Evolutionary conservation across 2,329 filamentous ascomycete species (phyloP), one percentile per base, ranked within the genome.

Genomic region (Rhynchosporium secalis): DNA sequence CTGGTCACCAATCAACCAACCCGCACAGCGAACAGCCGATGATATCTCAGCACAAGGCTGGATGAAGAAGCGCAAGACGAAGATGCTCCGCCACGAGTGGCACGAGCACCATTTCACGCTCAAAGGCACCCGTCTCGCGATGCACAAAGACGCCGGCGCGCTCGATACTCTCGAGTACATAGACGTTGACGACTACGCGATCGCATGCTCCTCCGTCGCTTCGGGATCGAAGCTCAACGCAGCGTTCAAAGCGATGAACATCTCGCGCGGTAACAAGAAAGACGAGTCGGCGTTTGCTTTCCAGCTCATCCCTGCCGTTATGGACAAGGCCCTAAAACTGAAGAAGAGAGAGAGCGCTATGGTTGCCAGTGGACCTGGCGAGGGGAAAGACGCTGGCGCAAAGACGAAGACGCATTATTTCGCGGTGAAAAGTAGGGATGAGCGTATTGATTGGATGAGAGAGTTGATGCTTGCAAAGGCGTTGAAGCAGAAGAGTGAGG

Each of bases 361-460:
- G 66, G 58, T 51, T 10, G 56, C 52, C 43, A 59, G 60, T 36
- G 61, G 58, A 5, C 40, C 51, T 20, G 31, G 54, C 9, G 63
- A 65, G 20, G 67, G 60, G 4, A 81, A 82, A 43, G 79, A 81
- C 31, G 78, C 77, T 66, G 86, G 87, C 64, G 85, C 84, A 61
- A 86, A 83, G 10, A 86, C 86, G 70, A 97, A 96, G 82, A 90
- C 91, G 49, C 94, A 98, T 73, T 92, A 98, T 75, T 98, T 98
- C 74, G 91, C 94, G 0, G 94, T 97, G 69, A 89, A 89, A 77
- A 86, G 82, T 71, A 85, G 92, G 13, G 91, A 97, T 73, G 91
- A 97, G 74, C 85, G 94, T 65, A 97, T 98, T 72, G 94, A 97
- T 75, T 99, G 95, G 95, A 96, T 96, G 91, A 83, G 91, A 60